Percentiles rank a stretch among this genome's conserved stretches.
Conservation (phyloP, 140 eudicot genomes). For the Erigeron philadelphicus region DNA sequence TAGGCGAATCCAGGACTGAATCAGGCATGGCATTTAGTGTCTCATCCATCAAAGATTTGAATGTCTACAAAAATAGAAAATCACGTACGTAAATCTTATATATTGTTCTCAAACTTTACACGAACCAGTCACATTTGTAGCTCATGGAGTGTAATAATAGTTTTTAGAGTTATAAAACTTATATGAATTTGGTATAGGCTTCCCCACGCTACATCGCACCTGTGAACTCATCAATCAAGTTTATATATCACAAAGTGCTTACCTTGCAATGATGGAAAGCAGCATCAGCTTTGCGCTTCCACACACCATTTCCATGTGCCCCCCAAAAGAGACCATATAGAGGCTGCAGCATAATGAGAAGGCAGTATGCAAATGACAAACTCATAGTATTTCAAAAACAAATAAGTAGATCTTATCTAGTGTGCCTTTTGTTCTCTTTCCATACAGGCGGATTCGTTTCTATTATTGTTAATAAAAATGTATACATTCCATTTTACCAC, state of each 20-base stretch:
- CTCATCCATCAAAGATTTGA: slow-evolving; percentile 70
- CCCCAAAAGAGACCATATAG: slow-evolving; percentile 75
- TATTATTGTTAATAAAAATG: background rate
- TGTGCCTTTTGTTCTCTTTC: background rate
- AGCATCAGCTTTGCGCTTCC: slow-evolving; percentile 90
- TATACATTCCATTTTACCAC: background rate
- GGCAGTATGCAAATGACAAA: slow-evolving; percentile 11
- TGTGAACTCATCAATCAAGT: background rate
- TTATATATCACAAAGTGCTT: slow-evolving; percentile 15
- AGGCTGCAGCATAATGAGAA: slow-evolving; percentile 50
- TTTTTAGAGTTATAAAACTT: background rate
- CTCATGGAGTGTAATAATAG: background rate
- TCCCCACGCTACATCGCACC: background rate
- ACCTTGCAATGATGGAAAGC: slow-evolving; percentile 74
- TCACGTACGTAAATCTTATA: background rate
- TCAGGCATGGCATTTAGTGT: slow-evolving; percentile 65
- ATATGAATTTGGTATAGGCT: background rate
- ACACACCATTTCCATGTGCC: slow-evolving; percentile 61
- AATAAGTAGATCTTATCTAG: background rate
- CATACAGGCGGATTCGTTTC: background rate
- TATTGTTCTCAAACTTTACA: background rate
- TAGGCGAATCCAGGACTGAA: slow-evolving; percentile 60
- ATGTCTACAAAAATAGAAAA: slow-evolving; percentile 49
- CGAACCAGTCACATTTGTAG: background rate
- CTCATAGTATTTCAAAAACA: background rate